Percentiles rank a stretch among this genome's conserved stretches.
Conservation (phyloP, 768 basidiomycete species). For the Termitomyces eurrhizus region DNA sequence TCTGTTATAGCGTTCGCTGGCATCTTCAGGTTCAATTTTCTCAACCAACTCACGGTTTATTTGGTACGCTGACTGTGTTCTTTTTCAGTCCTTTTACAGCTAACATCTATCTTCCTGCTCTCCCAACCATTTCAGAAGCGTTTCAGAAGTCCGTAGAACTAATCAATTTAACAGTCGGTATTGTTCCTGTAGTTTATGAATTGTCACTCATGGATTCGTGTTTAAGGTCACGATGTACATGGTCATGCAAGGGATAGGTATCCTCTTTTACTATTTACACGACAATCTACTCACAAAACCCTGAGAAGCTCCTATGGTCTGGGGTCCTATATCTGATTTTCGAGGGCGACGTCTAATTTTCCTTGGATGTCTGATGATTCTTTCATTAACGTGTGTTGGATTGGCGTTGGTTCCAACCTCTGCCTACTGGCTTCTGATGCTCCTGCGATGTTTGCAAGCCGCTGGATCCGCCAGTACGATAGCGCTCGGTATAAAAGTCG, state of each 20-base stretch:
- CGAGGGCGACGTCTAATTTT: constrained; percentile 63
- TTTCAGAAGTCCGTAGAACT: constrained; percentile 66
- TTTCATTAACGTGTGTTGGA: constrained; percentile 64
- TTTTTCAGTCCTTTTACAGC: constrained; percentile 35
- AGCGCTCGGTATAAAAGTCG: constrained; percentile 51
- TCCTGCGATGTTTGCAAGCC: constrained; percentile 79
- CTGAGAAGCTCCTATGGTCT: constrained; percentile 54
- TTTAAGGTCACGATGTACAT: constrained; percentile 65
- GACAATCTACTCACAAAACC: not conserved
- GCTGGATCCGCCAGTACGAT: constrained; percentile 77
- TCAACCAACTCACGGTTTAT: not conserved
- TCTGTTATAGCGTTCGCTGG: constrained; percentile 52
- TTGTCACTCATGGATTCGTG: not conserved
- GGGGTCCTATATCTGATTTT: constrained; percentile 69
- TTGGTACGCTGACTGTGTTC: not conserved
- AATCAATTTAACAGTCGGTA: constrained; percentile 68
- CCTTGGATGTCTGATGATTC: constrained; percentile 57
- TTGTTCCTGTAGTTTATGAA: constrained; percentile 20
- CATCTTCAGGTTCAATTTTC: constrained; percentile 51
- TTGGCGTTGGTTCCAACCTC: constrained; percentile 44
- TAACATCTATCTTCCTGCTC: constrained; percentile 77
- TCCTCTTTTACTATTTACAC: not conserved
- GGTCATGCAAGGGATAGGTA: constrained; percentile 61
- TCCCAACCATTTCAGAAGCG: constrained; percentile 58
- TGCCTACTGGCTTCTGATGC: constrained; percentile 75